These are phyloP conservation scores for Danielia oregonensis DNA, from an alignment of 805 yeast species.

Conservation along the genomic window DNA sequence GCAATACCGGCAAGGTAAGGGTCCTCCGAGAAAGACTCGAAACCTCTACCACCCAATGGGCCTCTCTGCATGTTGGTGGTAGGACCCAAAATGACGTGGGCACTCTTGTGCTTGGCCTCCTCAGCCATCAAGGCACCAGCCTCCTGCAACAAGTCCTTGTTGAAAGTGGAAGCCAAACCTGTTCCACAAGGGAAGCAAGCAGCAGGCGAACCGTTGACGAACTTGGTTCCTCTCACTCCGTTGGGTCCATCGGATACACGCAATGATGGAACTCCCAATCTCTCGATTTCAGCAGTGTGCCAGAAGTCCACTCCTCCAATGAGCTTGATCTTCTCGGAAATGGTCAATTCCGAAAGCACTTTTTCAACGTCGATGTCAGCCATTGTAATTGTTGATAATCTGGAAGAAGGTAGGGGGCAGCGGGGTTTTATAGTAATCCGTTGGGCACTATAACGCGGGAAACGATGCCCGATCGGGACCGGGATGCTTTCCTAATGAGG, in stretches of 20 bases:
- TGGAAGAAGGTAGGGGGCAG: not conserved
- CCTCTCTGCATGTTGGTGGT: slow-evolving; percentile 33
- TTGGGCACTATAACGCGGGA: too few relatives aligned
- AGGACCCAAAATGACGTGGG: slow-evolving; percentile 29
- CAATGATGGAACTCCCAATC: slow-evolving; percentile 43
- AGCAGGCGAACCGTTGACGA: slow-evolving; percentile 24
- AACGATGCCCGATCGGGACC: slow-evolving; percentile 2
- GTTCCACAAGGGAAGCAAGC: slow-evolving; percentile 36
- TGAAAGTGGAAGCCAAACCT: slow-evolving; percentile 30
- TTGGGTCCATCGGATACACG: slow-evolving; percentile 39
- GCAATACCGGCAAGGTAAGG: slow-evolving; percentile 28
- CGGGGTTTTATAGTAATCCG: too few relatives aligned
- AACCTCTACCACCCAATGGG: slow-evolving; percentile 33
- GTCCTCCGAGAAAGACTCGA: slow-evolving; percentile 32
- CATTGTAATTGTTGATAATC: slow-evolving; percentile 3
- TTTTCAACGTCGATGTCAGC: slow-evolving; percentile 22
- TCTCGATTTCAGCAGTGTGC: slow-evolving; percentile 43
- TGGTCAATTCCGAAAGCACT: slow-evolving; percentile 21
- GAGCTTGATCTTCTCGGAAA: slow-evolving; percentile 26
- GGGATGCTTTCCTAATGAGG: slow-evolving; percentile 4
- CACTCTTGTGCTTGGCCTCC: slow-evolving; percentile 30
- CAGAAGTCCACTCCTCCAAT: slow-evolving; percentile 45
- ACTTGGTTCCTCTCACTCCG: slow-evolving; percentile 30
- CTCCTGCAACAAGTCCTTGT: slow-evolving; percentile 21
- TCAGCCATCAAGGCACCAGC: slow-evolving; percentile 31